Base-by-base conservation (phyloP, 768 basidiomycete species). In the Leccinum fibrillosum region DNA sequence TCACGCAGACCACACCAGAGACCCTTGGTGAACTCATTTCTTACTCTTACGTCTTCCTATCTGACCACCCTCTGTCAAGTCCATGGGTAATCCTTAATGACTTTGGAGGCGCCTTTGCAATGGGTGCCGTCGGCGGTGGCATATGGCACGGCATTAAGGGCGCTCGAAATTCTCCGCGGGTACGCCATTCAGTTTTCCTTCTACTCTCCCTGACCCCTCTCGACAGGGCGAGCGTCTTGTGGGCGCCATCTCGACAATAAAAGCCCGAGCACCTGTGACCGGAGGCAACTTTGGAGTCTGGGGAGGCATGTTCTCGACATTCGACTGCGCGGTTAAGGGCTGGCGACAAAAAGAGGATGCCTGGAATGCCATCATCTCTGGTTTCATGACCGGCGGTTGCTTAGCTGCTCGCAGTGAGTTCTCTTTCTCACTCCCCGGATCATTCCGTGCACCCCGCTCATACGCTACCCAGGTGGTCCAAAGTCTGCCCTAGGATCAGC, bases 121-220 rank as follows among this genome's bases (percentile, higher is more conserved):
- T 98, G 95, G 95, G 95, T 72, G 93, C 94, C 35, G 88, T 98
- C 55, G 96, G 96, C 67, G 96, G 96, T 69, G 94, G 91, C 63
- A 93, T 98, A 69, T 98, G 96, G 96, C 94, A 98, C 76, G 93
- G 94, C 56, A 94, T 98, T 66, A 98, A 98, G 77, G 96, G 96
- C 59, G 94, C 94, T 7, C 83, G 96, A 67, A 98, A 98, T 76
- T 96, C 94, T 59, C 96, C 96, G 57, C 81, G 91, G 72, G 95
- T 95, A 68, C 54, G 89, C 77, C 2, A 35, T 9, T 23, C 17
- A 2, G 2, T 32, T n/a, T 6, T 2, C 11, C 3, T 19, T n/a
- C 15, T 54, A 25, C 32, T 0, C 11, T 35, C 7, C 4, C 30
- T 57, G 0, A 68, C 37, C n/a, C 21, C 12, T 26, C 13, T 44